Conservation (phyloP, 2,329 filamentous ascomycete genomes). For the Periconia sp. region DNA sequence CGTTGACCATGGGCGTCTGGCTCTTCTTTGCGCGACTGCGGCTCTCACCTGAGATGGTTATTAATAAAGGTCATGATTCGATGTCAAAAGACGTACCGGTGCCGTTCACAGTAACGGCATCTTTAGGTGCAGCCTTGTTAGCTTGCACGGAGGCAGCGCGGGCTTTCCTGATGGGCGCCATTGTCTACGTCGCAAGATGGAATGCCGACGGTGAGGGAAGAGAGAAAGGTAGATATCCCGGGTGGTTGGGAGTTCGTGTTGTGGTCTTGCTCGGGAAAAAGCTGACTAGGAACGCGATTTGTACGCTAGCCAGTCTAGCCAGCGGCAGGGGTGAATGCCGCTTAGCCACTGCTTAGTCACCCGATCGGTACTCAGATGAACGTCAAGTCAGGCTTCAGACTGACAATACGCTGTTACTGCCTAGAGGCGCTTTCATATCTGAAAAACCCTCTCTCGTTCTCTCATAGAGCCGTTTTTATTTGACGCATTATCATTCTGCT, state of each 20-base stretch:
- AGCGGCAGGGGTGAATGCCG: background rate
- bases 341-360: slow-evolving; percentile 1
- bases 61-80: slow-evolving; percentile 15
- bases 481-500: background rate
- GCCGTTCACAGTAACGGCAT: slow-evolving; percentile 34
- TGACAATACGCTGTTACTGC: too few relatives aligned
- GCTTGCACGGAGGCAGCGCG: slow-evolving; percentile 34
- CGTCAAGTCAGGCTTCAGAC: too few relatives aligned
- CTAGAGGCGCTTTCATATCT: too few relatives aligned
- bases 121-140: slow-evolving; percentile 26
- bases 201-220: slow-evolving; percentile 4
- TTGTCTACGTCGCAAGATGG: slow-evolving; percentile 22
- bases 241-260: slow-evolving; percentile 27
- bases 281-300: slow-evolving; percentile 18
- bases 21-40: slow-evolving; percentile 36
- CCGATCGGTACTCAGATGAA: slow-evolving; percentile 2
- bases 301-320: slow-evolving; percentile 1
- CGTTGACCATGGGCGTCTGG: slow-evolving; percentile 16
- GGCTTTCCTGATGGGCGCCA: slow-evolving; percentile 36
- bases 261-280: slow-evolving; percentile 31
- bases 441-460: too few relatives aligned
- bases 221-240: slow-evolving; percentile 2
- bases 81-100: slow-evolving; percentile 33
- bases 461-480: background rate
- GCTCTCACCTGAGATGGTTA: slow-evolving; percentile 21